Percentiles rank a stretch among this genome's conserved stretches.
Conservation (phyloP, 2,329 filamentous ascomycete species). For the Pseudopithomyces chartarum region DNA sequence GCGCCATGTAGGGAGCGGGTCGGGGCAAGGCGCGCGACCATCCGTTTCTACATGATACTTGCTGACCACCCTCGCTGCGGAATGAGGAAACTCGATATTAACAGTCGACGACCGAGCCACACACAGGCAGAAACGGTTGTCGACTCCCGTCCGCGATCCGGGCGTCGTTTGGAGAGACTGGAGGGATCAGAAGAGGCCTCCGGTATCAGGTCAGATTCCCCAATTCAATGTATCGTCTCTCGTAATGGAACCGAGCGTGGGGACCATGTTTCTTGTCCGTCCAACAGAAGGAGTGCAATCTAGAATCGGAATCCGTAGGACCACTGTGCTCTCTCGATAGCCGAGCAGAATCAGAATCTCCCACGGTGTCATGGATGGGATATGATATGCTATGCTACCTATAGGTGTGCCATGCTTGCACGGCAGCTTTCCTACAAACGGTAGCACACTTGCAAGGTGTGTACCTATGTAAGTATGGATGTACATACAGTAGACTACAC, state of each 20-base stretch:
- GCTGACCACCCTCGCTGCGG: conserved; percentile 38
- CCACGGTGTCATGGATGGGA: no score
- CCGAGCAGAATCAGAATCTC: conserved; percentile 16
- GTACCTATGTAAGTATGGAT: no score
- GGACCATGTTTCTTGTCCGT: conserved; percentile 38
- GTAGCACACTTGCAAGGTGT: not conserved
- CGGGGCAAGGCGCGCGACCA: conserved; percentile 34
- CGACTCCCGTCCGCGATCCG: conserved; percentile 19
- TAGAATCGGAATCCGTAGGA: conserved; percentile 36
- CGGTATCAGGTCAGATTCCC: conserved; percentile 19
- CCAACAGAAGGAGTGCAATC: conserved; percentile 36
- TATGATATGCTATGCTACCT: no score
- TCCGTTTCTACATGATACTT: conserved; percentile 40
- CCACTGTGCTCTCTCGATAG: conserved; percentile 17
- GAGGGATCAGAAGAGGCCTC: conserved; percentile 2
- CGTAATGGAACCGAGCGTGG: conserved; percentile 27
- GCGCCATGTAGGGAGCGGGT: conserved; percentile 45
- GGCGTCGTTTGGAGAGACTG: conserved; percentile 1
- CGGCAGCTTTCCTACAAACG: not conserved
- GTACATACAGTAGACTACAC: conserved; percentile 12
- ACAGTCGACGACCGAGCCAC: not conserved
- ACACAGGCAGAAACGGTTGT: conserved; percentile 22
- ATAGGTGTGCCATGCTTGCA: no score
- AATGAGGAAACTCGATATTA: conserved; percentile 28
- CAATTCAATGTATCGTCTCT: not conserved